phyloP scores from a whole-genome alignment of 164 flowering plant genomes.

The Nymphaea thermarum region DNA sequence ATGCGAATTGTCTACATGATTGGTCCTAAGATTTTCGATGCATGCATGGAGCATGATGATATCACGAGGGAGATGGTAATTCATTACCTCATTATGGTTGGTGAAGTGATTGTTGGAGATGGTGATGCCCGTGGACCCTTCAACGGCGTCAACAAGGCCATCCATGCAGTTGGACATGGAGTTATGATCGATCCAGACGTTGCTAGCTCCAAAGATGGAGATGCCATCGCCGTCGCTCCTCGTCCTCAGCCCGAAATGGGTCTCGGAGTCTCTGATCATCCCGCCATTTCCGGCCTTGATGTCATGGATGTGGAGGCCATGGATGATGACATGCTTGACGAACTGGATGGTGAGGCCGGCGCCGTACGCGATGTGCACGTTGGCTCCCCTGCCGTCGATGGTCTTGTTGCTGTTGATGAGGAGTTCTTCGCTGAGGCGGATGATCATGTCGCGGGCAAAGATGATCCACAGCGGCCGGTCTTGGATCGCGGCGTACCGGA shows the following conservation, averaged over 20 bases:
- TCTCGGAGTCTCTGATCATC: constrained; percentile 38
- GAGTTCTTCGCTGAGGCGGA: constrained; percentile 37
- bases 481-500: constrained; percentile 52
- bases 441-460: constrained; percentile 39
- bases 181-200: constrained; percentile 69
- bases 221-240: constrained; percentile 68
- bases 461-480: constrained; percentile 57
- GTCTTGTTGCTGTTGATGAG: constrained; percentile 24
- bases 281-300: constrained; percentile 40
- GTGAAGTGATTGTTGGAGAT: constrained; percentile 78
- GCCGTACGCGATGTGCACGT: constrained; percentile 50
- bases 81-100: constrained; percentile 44
- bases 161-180: constrained; percentile 47
- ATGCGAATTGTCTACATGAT: background rate
- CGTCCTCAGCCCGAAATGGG: constrained; percentile 43
- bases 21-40: background rate
- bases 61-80: background rate
- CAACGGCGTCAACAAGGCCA: constrained; percentile 59
- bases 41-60: background rate
- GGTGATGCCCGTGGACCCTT: constrained; percentile 68
- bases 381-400: constrained; percentile 22
- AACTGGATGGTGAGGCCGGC: constrained; percentile 63
- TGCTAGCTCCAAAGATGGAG: constrained; percentile 39
- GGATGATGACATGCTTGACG: constrained; percentile 57
- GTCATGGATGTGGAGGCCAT: constrained; percentile 51